Evolutionary conservation across 768 basidiomycete genomes (phyloP).

Genomic region (Lactifluus volemus): DNA sequence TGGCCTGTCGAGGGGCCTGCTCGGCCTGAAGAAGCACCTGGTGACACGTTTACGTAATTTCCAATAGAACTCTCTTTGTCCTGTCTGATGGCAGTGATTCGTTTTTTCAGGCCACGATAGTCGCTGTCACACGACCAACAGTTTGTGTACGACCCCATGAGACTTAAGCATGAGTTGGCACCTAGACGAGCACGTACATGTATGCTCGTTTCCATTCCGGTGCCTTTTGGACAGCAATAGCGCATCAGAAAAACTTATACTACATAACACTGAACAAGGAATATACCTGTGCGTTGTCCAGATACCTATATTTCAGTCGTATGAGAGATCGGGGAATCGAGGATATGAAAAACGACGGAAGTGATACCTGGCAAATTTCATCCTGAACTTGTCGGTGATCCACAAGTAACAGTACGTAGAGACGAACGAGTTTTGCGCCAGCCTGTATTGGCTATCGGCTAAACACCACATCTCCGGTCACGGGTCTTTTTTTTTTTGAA

Average conservation of each 20-base stretch:
- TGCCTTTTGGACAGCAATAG: background rate
- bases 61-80: background rate
- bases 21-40: background rate
- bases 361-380: background rate
- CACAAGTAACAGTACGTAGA: too few relatives aligned
- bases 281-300: conserved; percentile 17
- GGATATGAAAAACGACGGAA: background rate
- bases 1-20: background rate
- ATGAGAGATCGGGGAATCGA: background rate
- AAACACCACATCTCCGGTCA: too few relatives aligned
- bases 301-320: conserved; percentile 6
- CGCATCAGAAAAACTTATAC: background rate
- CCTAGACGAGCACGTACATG: conserved; percentile 6
- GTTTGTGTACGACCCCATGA: background rate
- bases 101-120: conserved; percentile 18
- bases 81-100: conserved; percentile 9
- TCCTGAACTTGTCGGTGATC: too few relatives aligned
- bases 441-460: too few relatives aligned
- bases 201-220: conserved; percentile 21
- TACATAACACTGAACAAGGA: background rate
- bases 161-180: background rate
- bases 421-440: too few relatives aligned
- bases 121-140: conserved; percentile 13
- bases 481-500: too few relatives aligned
- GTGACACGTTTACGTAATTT: background rate